Conservation (phyloP, 2,329 filamentous ascomycete species). For the Arthrobotrys iridis region DNA sequence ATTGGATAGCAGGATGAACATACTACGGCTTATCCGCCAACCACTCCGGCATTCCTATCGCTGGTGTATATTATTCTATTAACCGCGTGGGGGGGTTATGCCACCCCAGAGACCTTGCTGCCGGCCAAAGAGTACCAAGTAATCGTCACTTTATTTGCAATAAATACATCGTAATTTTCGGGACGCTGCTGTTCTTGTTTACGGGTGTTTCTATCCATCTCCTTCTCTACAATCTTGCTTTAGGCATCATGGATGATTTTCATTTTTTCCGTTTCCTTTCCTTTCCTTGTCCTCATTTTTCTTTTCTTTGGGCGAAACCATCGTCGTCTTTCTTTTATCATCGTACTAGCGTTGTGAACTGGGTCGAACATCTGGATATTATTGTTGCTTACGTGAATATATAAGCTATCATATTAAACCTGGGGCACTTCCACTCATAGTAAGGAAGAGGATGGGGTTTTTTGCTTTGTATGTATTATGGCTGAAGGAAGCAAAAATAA, state of each 20-base stretch:
- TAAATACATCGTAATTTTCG: background rate
- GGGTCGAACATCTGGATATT: background rate
- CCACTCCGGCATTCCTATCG: background rate
- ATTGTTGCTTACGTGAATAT: background rate
- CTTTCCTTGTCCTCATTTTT: background rate
- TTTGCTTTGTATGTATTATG: no score
- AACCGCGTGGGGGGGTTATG: background rate
- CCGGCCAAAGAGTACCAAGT: background rate
- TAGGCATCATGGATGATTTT: background rate
- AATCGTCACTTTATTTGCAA: background rate
- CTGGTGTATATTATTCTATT: background rate
- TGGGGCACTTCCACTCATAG: background rate
- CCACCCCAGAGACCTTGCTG: no score
- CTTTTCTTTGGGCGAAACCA: background rate
- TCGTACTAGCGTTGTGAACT: background rate
- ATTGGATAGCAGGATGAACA: constrained; percentile 61
- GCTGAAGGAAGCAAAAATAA: background rate
- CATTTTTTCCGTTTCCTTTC: background rate
- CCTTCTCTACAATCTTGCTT: background rate
- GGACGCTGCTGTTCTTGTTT: background rate
- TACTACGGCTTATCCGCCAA: background rate
- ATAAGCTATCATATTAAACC: background rate
- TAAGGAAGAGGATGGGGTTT: no score
- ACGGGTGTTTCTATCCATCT: constrained; percentile 11
- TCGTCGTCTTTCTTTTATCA: background rate